These are phyloP conservation scores for Cordia subcordata DNA, from an alignment of 257 asterid genomes.

Conservation along the genomic window DNA sequence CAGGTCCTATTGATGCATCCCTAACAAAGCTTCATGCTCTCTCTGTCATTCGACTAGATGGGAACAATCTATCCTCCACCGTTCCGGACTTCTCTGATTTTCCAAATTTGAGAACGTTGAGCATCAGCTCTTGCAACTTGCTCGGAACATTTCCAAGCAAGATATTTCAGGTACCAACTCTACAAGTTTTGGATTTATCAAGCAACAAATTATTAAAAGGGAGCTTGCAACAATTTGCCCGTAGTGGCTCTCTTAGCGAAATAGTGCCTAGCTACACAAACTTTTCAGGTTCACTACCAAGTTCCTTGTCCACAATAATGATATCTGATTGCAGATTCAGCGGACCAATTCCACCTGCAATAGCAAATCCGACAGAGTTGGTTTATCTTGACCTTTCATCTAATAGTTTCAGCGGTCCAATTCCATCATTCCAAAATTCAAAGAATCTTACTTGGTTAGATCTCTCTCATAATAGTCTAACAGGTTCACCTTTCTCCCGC, in stretches of 20 bases:
- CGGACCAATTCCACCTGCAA: slow-evolving; percentile 14
- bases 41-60: background rate
- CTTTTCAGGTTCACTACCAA: too few species aligned
- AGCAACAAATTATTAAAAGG: slow-evolving; percentile 2
- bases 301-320: slow-evolving; percentile 7
- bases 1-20: slow-evolving; percentile 16
- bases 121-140: slow-evolving; percentile 9
- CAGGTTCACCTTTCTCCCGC: slow-evolving; percentile 12
- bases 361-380: slow-evolving; percentile 5
- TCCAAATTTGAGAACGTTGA: slow-evolving; percentile 12
- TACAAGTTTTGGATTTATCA: slow-evolving; percentile 22
- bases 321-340: slow-evolving; percentile 13
- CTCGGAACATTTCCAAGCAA: slow-evolving; percentile 16
- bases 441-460: background rate
- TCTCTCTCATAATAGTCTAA: slow-evolving; percentile 15
- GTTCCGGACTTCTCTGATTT: slow-evolving; percentile 9
- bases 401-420: slow-evolving; percentile 10
- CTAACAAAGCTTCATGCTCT: slow-evolving; percentile 12
- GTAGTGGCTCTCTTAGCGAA: slow-evolving; percentile 4
- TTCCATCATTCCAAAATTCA: slow-evolving; percentile 13
- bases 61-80: slow-evolving; percentile 4
- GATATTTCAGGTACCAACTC: slow-evolving; percentile 25
- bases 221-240: slow-evolving; percentile 12
- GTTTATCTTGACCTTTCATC: slow-evolving; percentile 15
- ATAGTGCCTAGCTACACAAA: slow-evolving; percentile 2